Base-by-base conservation (phyloP, 495 filamentous ascomycete species). In the Neurospora sp. region DNA sequence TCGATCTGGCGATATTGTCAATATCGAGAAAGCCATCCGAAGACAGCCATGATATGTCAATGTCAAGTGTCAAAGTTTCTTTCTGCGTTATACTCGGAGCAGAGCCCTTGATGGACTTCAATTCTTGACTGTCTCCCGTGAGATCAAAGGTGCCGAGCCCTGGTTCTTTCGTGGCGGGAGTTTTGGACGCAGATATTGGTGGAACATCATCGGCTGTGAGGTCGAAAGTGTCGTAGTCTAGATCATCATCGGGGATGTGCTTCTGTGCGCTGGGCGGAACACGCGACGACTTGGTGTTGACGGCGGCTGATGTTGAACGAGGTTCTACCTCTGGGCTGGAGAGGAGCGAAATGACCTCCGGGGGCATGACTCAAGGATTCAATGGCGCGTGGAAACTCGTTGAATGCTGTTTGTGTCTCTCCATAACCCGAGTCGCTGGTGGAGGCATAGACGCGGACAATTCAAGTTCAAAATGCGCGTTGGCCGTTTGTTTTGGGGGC, bases 331-430 rank as follows among this genome's bases (percentile, higher is more conserved):
- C 73, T 11, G 78, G 76, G 46, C 75, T 77, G 0, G 83, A 84
- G 18, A 84, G 74, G 16, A 85, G 74, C 69, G 74, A 78, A 31
- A 85, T 83, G 3, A 85, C 77, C 73, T 85, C 80, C 20, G 74
- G 11, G 12, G 82, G 71, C 83, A 84, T 85, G 71, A 74, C 75
- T 70, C 72, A 18, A 44, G 16, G n/a, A 14, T 61, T 48, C 27
- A 20, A 35, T 18, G 53, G 53, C 12, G 22, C 53, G 12, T 8
- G 14, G 27, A 61, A 35, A 61, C 53, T 61, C 14, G 53, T 16
- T 35, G 14, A 35, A 61, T 16, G 0, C 6, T 61, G 22, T 2
- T 31, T 0, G 27, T 31, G 0, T 18, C 22, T 61, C 27, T 61
- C 53, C 53, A 61, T 61, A 31, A 35, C 27, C 12, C 27, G 1